Evolutionary conservation across 2,329 filamentous ascomycete species (phyloP), one percentile per base, ranked within the genome.

Genomic region (Trichothecium roseum): DNA sequence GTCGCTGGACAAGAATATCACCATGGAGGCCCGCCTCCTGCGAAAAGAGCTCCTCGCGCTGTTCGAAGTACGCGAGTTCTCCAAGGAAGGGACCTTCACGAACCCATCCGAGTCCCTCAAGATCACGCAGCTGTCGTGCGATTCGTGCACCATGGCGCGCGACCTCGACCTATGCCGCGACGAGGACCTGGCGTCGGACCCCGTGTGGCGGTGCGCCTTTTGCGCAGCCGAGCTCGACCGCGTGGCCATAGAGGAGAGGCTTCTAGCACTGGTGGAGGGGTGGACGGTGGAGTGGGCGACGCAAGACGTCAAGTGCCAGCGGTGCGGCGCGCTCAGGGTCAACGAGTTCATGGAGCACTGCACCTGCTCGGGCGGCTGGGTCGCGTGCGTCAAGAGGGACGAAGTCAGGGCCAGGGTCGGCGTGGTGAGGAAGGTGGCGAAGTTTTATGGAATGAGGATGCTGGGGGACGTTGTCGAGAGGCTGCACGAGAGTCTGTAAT

Each of bases 311-410:
- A 86, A 86, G 59, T 98, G 91, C 45, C 54, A 51, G 20, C 68
- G 72, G 40, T 83, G 78, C 55, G 75, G 72, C 22, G 85, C 85
- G 46, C 59, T 94, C 28, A 68, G 86, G 52, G 69, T 84, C 28
- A 96, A 94, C 54, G 89, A 95, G 51, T 93, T 96, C 49, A 87
- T 91, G 78, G 89, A 95, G 56, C 88, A 96, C 58, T 98, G 93
- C 59, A 82, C 80, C 9, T 98, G 91, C 64, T 85, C 84, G 41
- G 91, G 91, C 4, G 72, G 74, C 40, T 98, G 91, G 91, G 71
- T 69, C 14, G 76, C 76, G 44, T 84, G 78, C 15, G 68, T 88
- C 40, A 72, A 79, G 45, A 68, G 71, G 43, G 74, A 71, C 20
- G 82, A 83, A 18, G 63, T 89, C 18, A 59, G 73, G 50, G 74